phyloP scores from a whole-genome alignment of 352 stramenopile genomes.

The Paralagenidium karlingii region DNA sequence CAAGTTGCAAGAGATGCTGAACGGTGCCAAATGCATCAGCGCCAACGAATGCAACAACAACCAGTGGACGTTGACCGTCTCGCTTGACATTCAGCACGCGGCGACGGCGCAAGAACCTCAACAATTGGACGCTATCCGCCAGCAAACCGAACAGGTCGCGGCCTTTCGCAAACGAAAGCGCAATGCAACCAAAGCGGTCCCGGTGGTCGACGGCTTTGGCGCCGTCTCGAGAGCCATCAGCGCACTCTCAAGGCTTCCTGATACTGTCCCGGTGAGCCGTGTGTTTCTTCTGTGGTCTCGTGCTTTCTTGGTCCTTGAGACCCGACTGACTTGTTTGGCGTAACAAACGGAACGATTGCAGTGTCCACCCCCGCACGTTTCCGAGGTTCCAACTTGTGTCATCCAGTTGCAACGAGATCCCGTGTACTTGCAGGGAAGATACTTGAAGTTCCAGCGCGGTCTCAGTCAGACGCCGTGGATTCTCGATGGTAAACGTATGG shows the following conservation, averaged over 20 bases:
- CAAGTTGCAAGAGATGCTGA: slow-evolving; percentile 26
- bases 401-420: slow-evolving; percentile 59
- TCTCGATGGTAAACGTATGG: slow-evolving; percentile 74
- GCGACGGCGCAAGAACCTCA: slow-evolving; percentile 60
- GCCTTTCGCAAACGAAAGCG: no score
- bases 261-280: slow-evolving; percentile 24
- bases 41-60: no score
- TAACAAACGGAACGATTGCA: slow-evolving; percentile 3
- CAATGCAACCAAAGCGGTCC: no score
- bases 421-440: slow-evolving; percentile 81
- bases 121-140: no score
- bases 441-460: slow-evolving; percentile 84
- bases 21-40: slow-evolving; percentile 29
- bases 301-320: no score
- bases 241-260: slow-evolving; percentile 26
- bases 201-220: slow-evolving; percentile 65
- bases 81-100: slow-evolving; percentile 51
- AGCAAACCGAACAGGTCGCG: no score
- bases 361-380: slow-evolving; percentile 30
- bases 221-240: slow-evolving; percentile 53
- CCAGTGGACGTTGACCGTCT: slow-evolving; percentile 56
- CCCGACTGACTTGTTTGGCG: no score
- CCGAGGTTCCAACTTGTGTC: slow-evolving; percentile 17
- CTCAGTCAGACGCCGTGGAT: slow-evolving; percentile 88
- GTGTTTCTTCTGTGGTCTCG: no score